These are phyloP conservation scores for Collybiopsis confluens DNA, from an alignment of 768 basidiomycete genomes.

Conservation along the genomic window DNA sequence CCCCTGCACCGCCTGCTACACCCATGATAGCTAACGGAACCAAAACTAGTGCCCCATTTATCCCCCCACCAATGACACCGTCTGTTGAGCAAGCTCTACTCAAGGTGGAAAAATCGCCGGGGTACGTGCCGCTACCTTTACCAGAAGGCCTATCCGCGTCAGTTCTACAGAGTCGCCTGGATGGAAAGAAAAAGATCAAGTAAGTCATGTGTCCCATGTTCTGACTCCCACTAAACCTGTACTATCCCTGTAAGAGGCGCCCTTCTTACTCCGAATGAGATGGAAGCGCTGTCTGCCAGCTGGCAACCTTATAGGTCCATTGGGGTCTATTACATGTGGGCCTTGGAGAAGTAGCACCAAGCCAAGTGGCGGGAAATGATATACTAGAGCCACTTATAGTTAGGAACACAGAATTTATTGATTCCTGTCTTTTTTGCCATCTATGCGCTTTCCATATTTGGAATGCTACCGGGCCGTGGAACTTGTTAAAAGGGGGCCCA, in stretches of 20 bases:
- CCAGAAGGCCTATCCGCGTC: constrained; percentile 58
- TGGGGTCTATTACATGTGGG: constrained; percentile 91
- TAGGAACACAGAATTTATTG: not conserved
- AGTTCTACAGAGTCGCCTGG: constrained; percentile 54
- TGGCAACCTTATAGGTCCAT: constrained; percentile 66
- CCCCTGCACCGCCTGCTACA: constrained; percentile 28
- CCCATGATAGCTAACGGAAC: constrained; percentile 15
- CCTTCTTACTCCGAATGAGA: constrained; percentile 75
- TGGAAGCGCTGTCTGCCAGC: constrained; percentile 67
- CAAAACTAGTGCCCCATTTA: constrained; percentile 26
- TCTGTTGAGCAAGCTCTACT: constrained; percentile 56
- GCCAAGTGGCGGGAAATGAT: not conserved
- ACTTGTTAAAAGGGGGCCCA: not conserved
- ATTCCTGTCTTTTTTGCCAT: too few relatives aligned
- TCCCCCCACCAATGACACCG: constrained; percentile 64
- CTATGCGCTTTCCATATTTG: not conserved
- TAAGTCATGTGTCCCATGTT: constrained; percentile 27
- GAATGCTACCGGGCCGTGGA: not conserved
- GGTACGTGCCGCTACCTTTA: constrained; percentile 31
- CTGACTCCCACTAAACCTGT: constrained; percentile 11
- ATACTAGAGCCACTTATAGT: not conserved
- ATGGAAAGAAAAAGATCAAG: constrained; percentile 73
- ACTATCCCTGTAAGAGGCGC: constrained; percentile 49
- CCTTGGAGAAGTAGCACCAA: constrained; percentile 44
- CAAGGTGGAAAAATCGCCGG: constrained; percentile 25